Evolutionary conservation across 768 basidiomycete genomes (phyloP), one percentile per base, ranked within the genome.

Genomic region (Terana coerulea): DNA sequence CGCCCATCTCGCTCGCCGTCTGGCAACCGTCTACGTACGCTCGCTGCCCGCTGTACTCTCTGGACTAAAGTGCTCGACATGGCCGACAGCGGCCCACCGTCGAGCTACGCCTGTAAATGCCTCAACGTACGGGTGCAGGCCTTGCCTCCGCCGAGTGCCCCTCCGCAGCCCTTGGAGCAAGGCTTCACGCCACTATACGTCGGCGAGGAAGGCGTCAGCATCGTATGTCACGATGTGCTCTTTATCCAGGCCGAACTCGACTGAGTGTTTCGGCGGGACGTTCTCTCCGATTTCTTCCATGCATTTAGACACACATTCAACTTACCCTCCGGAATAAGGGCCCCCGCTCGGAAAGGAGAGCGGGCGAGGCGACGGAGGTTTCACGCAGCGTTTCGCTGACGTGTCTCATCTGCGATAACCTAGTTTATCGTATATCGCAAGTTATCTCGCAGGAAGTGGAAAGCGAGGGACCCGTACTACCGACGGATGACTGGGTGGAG

Each of bases 401-500:
- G 28, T 91, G 88, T 67, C 75, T 91, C 17, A 65, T 83, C 31
- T 91, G 88, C 69, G 75, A 78, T 47, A 68, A 78, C 10, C 63
- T 74, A 33, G 79, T 78, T 30, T 91, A 91, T 72, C 87, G 88
- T 42, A 82, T 89, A 25, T 69, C 73, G 56, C 86, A 88, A 59
- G 67, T 73, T 26, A 74, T 84, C 46, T 71, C 79, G 34, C 66
- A 70, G 42, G 83, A 84, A 48, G 65, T 80, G 6, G 83, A 85
- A 53, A 72, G 74, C 12, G 84, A 84, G 48, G 82, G 84, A 7
- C 79, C 82, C 3, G 67, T 89, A 14, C 68, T 88, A 43, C 86
- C 88, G 14, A 80, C 80, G 1, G 81, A 84, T 47, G 86, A 88
- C 39, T 90, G 86, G 85, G 81, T 81, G 5, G 88, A 91, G 68